A percentile compares a stretch with the other conserved stretches of the same genome.
phyloP scores from a whole-genome alignment of 2,329 filamentous ascomycete genomes.

The Diaporthe citri region DNA sequence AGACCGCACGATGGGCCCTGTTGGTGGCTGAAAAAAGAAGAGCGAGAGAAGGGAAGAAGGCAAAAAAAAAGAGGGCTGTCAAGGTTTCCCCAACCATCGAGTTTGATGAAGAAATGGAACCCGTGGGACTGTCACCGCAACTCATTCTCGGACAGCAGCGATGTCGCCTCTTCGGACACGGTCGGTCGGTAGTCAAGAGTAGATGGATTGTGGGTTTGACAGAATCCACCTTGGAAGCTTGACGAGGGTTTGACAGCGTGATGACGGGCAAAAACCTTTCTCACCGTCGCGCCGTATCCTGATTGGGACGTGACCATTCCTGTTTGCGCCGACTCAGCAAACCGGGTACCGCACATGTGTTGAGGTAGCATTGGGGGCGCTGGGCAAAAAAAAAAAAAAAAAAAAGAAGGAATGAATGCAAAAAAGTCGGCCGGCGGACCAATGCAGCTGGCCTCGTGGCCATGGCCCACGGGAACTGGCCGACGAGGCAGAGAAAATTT shows the following conservation, averaged over 20 bases:
- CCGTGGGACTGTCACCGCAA: conserved; percentile 28
- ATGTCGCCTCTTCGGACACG: conserved; percentile 2
- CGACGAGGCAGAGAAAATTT: conserved; percentile 34
- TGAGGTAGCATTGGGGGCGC: conserved; percentile 23
- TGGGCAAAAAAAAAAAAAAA: conserved; percentile 13
- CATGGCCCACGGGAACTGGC: conserved; percentile 29
- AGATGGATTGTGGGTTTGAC: conserved; percentile 16
- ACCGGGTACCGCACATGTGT: conserved; percentile 14
- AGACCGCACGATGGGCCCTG: conserved; percentile 27
- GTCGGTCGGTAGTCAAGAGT: conserved; percentile 14
- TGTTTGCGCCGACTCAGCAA: conserved; percentile 16
- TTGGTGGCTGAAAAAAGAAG: conserved; percentile 14
- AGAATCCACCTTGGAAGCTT: conserved; percentile 21
- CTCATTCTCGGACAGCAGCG: conserved; percentile 6
- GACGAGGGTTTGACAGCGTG: conserved; percentile 10
- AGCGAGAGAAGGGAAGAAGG: background rate
- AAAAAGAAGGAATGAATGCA: background rate
- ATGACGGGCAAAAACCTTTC: conserved; percentile 11
- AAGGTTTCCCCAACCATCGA: conserved; percentile 38
- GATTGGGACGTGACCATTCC: conserved; percentile 23
- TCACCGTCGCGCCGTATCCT: conserved; percentile 20
- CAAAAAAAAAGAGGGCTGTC: conserved; percentile 17
- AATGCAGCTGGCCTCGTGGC: conserved; percentile 22
- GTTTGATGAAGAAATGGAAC: conserved; percentile 26
- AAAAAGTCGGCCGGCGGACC: conserved; percentile 21